phyloP scores from a whole-genome alignment of 2,329 filamentous ascomycete genomes.

The Fusarium multiceps region DNA sequence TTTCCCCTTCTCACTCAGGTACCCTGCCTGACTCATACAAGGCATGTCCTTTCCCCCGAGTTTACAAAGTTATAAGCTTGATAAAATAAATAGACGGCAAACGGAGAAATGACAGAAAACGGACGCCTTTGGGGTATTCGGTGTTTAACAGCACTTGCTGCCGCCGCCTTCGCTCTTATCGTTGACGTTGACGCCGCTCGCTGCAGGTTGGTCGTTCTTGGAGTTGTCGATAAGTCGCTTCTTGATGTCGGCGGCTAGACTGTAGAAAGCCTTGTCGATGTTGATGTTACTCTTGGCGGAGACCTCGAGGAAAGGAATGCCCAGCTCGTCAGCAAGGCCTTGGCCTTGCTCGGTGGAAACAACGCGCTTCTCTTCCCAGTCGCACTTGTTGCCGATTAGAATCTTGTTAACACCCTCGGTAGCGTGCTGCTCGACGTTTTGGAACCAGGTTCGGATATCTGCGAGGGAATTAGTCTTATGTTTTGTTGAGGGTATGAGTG shows the following conservation, averaged over 20 bases:
- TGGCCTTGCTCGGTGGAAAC: slow-evolving; percentile 94
- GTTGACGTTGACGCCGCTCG: slow-evolving; percentile 75
- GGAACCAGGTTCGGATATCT: slow-evolving; percentile 99
- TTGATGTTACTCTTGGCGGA: slow-evolving; percentile 99
- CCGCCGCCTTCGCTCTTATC: slow-evolving; percentile 68
- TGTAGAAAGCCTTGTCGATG: slow-evolving; percentile 98
- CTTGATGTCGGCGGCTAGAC: slow-evolving; percentile 95
- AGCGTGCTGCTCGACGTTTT: slow-evolving; percentile 97
- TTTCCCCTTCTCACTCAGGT: slow-evolving; percentile 19
- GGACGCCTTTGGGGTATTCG: slow-evolving; percentile 25
- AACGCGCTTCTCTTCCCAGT: slow-evolving; percentile 99
- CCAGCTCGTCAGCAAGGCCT: slow-evolving; percentile 91
- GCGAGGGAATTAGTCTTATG: slow-evolving; percentile 33
- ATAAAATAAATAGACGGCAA: slow-evolving; percentile 42
- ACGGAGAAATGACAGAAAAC: slow-evolving; percentile 40
- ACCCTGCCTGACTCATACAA: slow-evolving; percentile 29
- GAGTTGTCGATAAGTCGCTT: slow-evolving; percentile 94
- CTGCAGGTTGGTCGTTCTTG: slow-evolving; percentile 74
- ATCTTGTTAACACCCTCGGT: slow-evolving; percentile 99
- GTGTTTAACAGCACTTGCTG: slow-evolving; percentile 80
- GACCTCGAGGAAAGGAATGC: slow-evolving; percentile 98
- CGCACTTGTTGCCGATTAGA: slow-evolving; percentile 99
- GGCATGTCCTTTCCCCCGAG: slow-evolving; percentile 21
- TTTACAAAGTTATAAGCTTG: slow-evolving; percentile 44
- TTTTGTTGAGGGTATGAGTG: slow-evolving; percentile 17